These are phyloP conservation scores for Macaranga tanarius DNA, from an alignment of 441 rosid genomes.

Conservation along the genomic window DNA sequence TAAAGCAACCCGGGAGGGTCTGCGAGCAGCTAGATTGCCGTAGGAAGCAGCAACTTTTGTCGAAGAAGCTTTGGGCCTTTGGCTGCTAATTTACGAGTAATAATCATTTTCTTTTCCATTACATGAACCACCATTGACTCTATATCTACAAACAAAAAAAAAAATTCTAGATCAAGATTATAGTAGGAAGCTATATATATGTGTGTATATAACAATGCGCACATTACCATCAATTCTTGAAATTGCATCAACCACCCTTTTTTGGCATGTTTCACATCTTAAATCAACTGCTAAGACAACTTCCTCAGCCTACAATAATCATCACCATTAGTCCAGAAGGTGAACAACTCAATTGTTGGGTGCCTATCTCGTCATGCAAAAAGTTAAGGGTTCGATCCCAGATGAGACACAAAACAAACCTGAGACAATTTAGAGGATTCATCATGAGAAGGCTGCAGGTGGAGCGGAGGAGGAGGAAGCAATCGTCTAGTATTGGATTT, in stretches of 20 bases:
- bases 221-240: conserved; percentile 24
- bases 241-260: conserved; percentile 26
- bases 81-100: conserved; percentile 16
- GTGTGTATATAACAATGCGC: no score
- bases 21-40: neutral
- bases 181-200: neutral
- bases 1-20: neutral
- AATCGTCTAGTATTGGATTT: neutral
- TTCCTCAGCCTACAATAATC: conserved; percentile 17
- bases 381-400: neutral
- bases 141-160: conserved; percentile 20
- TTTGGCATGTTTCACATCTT: conserved; percentile 29
- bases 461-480: conserved; percentile 1
- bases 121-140: conserved; percentile 30
- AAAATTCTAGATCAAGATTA: neutral
- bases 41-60: neutral
- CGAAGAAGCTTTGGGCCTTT: neutral
- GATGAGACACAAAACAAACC: neutral
- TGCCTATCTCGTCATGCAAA: neutral
- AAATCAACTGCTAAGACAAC: conserved; percentile 31
- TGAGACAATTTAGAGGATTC: neutral
- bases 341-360: no score
- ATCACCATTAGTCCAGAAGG: no score
- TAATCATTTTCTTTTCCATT: conserved; percentile 26
- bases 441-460: conserved; percentile 4